Evolutionary conservation across 371 early-diverging fungal genomes (phyloP), one percentile per base, ranked within the genome.

Genomic region (Apophysomyces variabilis): DNA sequence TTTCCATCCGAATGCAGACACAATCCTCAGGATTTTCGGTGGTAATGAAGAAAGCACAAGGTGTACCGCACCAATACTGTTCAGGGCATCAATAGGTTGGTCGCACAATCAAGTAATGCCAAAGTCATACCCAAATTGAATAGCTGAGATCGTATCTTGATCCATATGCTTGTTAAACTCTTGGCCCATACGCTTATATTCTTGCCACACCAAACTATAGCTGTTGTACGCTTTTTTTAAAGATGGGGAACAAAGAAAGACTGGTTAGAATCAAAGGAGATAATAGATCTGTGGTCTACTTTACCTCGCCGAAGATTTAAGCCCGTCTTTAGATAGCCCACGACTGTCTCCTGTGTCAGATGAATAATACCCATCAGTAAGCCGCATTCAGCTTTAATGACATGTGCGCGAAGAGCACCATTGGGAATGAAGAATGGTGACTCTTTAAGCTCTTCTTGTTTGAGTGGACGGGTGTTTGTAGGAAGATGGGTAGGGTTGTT

Each of bases 241-340:
- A 26, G 3, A 26, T 26, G 32, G 32, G 32, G 32, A 26, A 26
- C 3, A 26, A 3, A 1, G 32, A 26, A 26, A 26, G 32, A 26
- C 32, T 26, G 32, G 32, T 1, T 26, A 26, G 32, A 26, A 26
- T 26, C 32, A 26, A 26, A 26, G 32, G 3, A 26, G 32, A 26
- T 26, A 26, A 26, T 26, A 2, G 32, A 26, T 26, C 32, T 26
- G 32, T 26, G 32, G 3, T 26, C 32, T 26, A 26, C 32, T 26
- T 26, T 26, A 87, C 87, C 87, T 80, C 80, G 73, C 46, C 85
- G 74, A 50, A 87, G 57, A 61, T 85, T 87, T 35, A 87, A 45
- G 3, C 84, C 87, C 35, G 76, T 80, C 65, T 85, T 87, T 13
- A 85, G 67, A 66, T 85, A 87, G n/a, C 85, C 80, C 60, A 84